Evolutionary conservation across 805 yeast species (phyloP).

Genomic region (Yarrowia phangngaensis): DNA sequence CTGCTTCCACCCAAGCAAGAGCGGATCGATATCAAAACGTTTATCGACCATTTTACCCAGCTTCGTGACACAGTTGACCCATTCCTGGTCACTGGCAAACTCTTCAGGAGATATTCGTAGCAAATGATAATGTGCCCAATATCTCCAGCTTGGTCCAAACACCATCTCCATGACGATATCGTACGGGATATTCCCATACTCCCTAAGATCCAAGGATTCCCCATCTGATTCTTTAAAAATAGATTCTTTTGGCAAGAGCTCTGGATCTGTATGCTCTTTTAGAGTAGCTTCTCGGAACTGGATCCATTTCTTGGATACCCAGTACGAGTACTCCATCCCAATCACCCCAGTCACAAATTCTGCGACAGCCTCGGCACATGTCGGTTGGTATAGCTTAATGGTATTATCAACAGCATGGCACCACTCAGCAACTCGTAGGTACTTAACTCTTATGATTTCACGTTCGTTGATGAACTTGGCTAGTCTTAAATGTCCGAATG

Average conservation of each 20-base stretch:
- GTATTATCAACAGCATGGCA: constrained; percentile 7
- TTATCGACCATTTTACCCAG: constrained; percentile 11
- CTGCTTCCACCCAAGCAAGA: constrained; percentile 16
- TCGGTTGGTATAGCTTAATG: constrained; percentile 7
- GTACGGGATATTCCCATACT: constrained; percentile 4
- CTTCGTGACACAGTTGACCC: constrained; percentile 11
- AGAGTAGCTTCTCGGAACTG: constrained; percentile 18
- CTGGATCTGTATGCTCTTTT: not conserved
- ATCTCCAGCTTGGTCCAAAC: constrained; percentile 18
- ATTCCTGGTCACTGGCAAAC: constrained; percentile 11
- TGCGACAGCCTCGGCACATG: constrained; percentile 10
- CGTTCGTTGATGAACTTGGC: not conserved
- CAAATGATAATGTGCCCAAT: not conserved
- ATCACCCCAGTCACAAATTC: constrained; percentile 5
- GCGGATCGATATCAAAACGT: constrained; percentile 6
- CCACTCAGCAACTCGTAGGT: constrained; percentile 18
- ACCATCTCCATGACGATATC: constrained; percentile 14
- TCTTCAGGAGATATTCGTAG: constrained; percentile 10
- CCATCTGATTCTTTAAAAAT: constrained; percentile 13
- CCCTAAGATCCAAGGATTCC: constrained; percentile 3
- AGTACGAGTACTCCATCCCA: constrained; percentile 16
- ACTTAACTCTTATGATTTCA: not conserved
- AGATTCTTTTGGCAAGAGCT: not conserved
- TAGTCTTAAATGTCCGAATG: constrained; percentile 5
- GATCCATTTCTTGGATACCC: constrained; percentile 3